A percentile compares a stretch with the other conserved stretches of the same genome.
These are phyloP conservation scores for Saccharomycopsis amapae DNA, from an alignment of 805 yeast genomes.

Conservation along the genomic window DNA sequence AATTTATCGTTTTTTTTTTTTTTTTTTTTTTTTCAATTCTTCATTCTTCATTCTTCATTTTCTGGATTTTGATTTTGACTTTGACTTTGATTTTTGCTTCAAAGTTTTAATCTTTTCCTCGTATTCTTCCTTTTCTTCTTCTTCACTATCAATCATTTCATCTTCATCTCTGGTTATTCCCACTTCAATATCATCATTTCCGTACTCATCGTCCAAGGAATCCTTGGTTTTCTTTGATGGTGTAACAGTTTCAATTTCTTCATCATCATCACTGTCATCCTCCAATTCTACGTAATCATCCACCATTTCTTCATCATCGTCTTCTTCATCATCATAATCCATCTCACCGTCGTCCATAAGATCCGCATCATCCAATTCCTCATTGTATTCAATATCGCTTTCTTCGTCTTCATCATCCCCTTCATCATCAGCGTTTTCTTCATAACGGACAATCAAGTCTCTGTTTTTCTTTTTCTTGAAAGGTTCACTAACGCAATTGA, in stretches of 20 bases:
- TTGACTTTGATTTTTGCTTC: neutral
- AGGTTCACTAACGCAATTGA: conserved; percentile 18
- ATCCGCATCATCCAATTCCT: conserved; percentile 49
- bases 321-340: conserved; percentile 32
- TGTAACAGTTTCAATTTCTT: conserved; percentile 17
- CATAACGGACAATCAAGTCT: conserved; percentile 27
- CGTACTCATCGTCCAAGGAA: conserved; percentile 23
- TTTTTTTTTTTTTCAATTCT: neutral
- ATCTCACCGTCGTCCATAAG: conserved; percentile 43
- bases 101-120: conserved; percentile 12
- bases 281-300: conserved; percentile 31
- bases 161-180: conserved; percentile 22
- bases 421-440: conserved; percentile 28
- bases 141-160: conserved; percentile 26
- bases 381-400: conserved; percentile 61
- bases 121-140: conserved; percentile 26
- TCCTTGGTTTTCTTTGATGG: conserved; percentile 24
- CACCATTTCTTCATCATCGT: conserved; percentile 28
- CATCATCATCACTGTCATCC: conserved; percentile 27
- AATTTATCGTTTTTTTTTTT: too few relatives aligned
- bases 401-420: conserved; percentile 27
- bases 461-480: conserved; percentile 31
- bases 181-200: conserved; percentile 35
- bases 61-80: neutral
- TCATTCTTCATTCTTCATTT: neutral